Evolutionary conservation across 306 rosid genomes (phyloP).

Genomic region (Quercus variabilis): DNA sequence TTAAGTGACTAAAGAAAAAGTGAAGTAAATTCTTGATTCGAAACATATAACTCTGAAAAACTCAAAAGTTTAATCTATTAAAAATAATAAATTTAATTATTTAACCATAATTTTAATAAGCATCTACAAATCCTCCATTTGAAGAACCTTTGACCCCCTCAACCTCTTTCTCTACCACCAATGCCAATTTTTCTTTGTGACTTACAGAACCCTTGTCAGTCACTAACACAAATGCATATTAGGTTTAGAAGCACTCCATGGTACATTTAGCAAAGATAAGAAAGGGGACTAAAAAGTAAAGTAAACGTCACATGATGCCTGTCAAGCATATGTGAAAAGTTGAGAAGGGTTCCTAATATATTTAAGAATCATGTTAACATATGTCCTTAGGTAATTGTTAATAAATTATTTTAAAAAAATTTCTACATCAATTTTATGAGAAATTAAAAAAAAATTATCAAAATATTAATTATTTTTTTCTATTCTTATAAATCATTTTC

Average conservation of each 20-base stretch:
- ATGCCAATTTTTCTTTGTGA: too few relatives aligned
- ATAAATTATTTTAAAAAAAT: not conserved
- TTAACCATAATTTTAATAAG: too few relatives aligned
- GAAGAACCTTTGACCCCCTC: not conserved
- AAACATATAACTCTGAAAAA: too few relatives aligned
- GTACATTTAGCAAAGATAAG: not conserved
- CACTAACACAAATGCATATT: conserved; percentile 1
- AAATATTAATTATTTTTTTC: too few relatives aligned
- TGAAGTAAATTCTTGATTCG: too few relatives aligned
- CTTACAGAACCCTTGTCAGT: too few relatives aligned
- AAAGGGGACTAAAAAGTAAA: conserved; percentile 15
- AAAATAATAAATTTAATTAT: too few relatives aligned
- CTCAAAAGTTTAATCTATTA: too few relatives aligned
- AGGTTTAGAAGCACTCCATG: conserved; percentile 27
- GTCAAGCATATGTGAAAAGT: conserved; percentile 29
- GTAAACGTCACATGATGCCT: conserved; percentile 37
- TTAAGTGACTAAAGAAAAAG: too few relatives aligned
- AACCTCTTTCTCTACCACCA: not conserved
- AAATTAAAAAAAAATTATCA: too few relatives aligned
- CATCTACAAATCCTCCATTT: not conserved
- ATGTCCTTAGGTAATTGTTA: too few relatives aligned
- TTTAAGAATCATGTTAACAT: not conserved
- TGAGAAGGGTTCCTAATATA: not conserved
- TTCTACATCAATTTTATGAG: not conserved
- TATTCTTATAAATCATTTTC: too few relatives aligned